Base-by-base conservation (phyloP, 2,329 filamentous ascomycete species). In the Ophiostoma triangulosporum region DNA sequence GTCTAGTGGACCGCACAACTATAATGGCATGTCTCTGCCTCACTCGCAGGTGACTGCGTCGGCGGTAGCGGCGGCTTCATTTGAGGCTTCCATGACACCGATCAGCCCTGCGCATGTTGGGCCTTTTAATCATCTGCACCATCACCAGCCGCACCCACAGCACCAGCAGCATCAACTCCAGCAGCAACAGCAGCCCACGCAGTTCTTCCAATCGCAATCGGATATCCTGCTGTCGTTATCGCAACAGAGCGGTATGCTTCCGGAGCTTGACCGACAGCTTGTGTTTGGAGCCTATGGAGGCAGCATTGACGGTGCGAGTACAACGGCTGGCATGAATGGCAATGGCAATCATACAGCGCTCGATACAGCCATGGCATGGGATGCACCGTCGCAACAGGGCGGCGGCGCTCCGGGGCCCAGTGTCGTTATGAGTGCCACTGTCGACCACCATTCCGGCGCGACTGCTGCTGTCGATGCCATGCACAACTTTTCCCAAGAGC, bases 181-280 rank as follows among this genome's bases (percentile, higher is more conserved):
- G 9, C 55, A 58, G 6, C 57, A 56, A 15, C 33, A 63, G 50
- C 62, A 51, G 12, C 20, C 38, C 3, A 1, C 64, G 26, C 63
- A 61, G 5, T 72, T 76, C 54, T 79, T 74, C 60, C 66, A 75
- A 8, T 69, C 72, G 50, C 66, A 75, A 8, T 69, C 72, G 50
- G 71, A 81, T 62, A 63, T 83, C 35, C 70, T 81, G n/a, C 66
- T 79, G 57, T 71, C 72, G 4, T 67, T 82, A 15, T 67, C 69
- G 22, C 74, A 73, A 61, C 73, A 72, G 54, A 59, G 72, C 55
- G 70, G 69, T 2, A 73, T 81, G 52, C 69, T 88, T 26, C 81
- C 83, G 9, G 81, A 86, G 56, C 75, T 91, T 14, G 85, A 90
- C 61, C 76, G 84, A 3, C 84, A 88, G 62, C 79, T 89, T 58